Evolutionary conservation across 345 rosid species (phyloP).

Genomic region (Dipteronia sinensis): DNA sequence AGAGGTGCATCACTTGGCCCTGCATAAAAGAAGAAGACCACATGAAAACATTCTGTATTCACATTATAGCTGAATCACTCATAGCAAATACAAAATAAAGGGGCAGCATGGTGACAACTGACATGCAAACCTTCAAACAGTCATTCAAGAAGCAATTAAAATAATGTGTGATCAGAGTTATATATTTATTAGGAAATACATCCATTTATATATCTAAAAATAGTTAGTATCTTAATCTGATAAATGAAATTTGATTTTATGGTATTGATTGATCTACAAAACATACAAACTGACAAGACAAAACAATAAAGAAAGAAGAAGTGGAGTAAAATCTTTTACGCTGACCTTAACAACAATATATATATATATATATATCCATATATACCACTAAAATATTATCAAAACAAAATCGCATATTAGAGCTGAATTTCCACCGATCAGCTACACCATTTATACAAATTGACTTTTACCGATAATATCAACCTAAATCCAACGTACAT

Average conservation of each 20-base stretch:
- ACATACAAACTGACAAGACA: background rate
- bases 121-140: background rate
- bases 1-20: conserved; percentile 95
- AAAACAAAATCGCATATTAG: background rate
- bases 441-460: background rate
- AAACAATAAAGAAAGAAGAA: background rate
- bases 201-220: background rate
- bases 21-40: conserved; percentile 28
- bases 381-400: background rate
- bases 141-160: background rate
- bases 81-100: background rate
- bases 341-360: background rate
- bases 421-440: background rate
- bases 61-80: conserved; percentile 8
- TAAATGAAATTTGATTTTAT: no score
- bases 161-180: background rate
- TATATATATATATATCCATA: no score
- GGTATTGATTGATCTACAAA: background rate
- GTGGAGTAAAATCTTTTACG: background rate
- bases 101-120: background rate
- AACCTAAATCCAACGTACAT: background rate
- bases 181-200: background rate
- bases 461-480: background rate
- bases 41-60: conserved; percentile 14
- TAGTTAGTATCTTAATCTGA: background rate